These are phyloP conservation scores for Botryotinia calthae DNA, from an alignment of 2,329 filamentous ascomycete species.

Conservation along the genomic window DNA sequence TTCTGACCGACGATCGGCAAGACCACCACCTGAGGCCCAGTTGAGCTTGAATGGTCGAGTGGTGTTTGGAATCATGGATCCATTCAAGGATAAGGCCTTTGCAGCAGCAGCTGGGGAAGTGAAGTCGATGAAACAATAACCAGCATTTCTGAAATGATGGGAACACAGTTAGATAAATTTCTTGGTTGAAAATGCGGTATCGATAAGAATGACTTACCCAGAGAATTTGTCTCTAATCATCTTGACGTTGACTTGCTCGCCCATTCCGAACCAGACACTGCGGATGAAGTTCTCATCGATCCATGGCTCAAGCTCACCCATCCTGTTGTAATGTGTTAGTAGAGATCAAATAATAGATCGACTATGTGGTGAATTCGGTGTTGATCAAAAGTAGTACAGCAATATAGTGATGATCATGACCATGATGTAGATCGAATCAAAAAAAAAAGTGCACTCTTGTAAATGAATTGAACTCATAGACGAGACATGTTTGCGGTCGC, in stretches of 20 bases:
- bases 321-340: slow-evolving; percentile 56
- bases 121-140: slow-evolving; percentile 99
- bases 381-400: background rate
- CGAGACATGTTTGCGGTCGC: background rate
- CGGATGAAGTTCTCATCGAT: slow-evolving; percentile 99
- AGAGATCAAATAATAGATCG: background rate
- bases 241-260: slow-evolving; percentile 95
- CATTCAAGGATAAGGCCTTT: slow-evolving; percentile 89
- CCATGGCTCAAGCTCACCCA: slow-evolving; percentile 98
- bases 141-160: slow-evolving; percentile 70
- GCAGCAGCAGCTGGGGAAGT: slow-evolving; percentile 75
- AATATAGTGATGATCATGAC: background rate
- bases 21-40: slow-evolving; percentile 95
- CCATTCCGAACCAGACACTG: slow-evolving; percentile 85
- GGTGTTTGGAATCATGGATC: slow-evolving; percentile 87
- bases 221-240: slow-evolving; percentile 99
- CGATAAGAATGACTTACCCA: slow-evolving; percentile 60
- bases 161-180: slow-evolving; percentile 4
- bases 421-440: background rate
- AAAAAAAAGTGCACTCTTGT: background rate
- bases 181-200: background rate
- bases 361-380: background rate
- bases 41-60: slow-evolving; percentile 97
- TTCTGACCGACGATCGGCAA: slow-evolving; percentile 83
- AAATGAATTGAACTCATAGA: slow-evolving; percentile 1